Evolutionary conservation across 2,329 filamentous ascomycete genomes (phyloP), one percentile per base, ranked within the genome.

Genomic region (Diaporthe nobilis): DNA sequence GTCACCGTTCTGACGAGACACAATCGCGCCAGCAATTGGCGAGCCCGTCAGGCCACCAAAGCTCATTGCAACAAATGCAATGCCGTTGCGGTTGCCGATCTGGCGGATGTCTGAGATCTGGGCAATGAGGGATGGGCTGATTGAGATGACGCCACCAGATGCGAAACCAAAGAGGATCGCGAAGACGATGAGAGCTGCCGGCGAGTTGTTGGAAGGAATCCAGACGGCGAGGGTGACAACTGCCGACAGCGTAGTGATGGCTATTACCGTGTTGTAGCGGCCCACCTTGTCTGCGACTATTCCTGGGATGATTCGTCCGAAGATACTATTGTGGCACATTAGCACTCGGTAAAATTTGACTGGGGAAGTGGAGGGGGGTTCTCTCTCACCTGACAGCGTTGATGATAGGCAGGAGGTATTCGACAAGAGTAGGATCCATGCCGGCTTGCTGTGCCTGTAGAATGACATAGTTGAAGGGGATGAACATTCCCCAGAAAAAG

Each of bases 91-190:
- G 0, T 90, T 85, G 2, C 92, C 92, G 20, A 93, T 89, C 80
- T 92, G 86, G 3, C 87, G 85, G 72, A 92, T 87, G 65, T 91
- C 89, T 1, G 88, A 89, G 75, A 93, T 90, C 78, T 93, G 90
- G 0, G 90, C 90, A 9, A 93, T 83, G 10, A 91, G 83, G 0
- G 90, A 86, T 0, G 91, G 89, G 0, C 86, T 84, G 22, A 94
- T 83, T 2, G 89, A 89, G 67, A 93, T 89, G 79, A 91, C 92
- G 4, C 89, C 89, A 17, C 93, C 93, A 1, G 90, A 92, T 17
- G 87, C 86, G 81, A 94, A 93, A 8, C 92, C 93, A 78, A 92
- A 94, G 1, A 93, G 80, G 3, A 87, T 86, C 20, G 89, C 87
- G 82, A 92, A 94, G 22, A 90, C 85, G 68, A 94, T 87, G 49